Percentiles rank a stretch among this genome's conserved stretches.
Evolutionary conservation across 495 filamentous ascomycete genomes (phyloP).

Genomic region (Melanomma pulvis-pyrius): DNA sequence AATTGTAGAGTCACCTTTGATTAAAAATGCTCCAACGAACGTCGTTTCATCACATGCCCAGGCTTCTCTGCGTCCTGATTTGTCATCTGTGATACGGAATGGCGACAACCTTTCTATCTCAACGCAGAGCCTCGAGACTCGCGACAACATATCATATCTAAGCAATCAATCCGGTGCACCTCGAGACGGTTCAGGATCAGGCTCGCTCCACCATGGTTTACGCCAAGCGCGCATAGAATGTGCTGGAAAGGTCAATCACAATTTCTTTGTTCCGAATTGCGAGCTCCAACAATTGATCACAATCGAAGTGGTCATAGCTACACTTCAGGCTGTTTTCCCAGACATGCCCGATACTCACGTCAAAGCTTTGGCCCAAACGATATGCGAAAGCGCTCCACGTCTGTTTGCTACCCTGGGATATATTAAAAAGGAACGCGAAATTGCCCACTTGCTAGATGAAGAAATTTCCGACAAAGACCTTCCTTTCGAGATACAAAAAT

Average conservation of each 20-base stretch:
- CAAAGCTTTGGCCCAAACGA: background rate
- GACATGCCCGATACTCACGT: background rate
- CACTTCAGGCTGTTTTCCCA: background rate
- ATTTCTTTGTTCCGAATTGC: conserved; percentile 16
- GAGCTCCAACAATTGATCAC: conserved; percentile 3
- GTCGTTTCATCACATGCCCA: background rate
- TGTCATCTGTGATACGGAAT: background rate
- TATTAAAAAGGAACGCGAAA: conserved; percentile 10
- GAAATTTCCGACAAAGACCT: background rate
- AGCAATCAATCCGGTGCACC: background rate
- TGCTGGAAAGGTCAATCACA: background rate
- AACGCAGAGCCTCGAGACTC: background rate
- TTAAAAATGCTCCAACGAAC: background rate
- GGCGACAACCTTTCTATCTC: background rate
- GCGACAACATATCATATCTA: conserved; percentile 1
- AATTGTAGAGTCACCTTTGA: background rate
- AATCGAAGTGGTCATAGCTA: conserved; percentile 3
- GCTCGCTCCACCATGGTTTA: background rate
- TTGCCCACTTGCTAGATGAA: background rate
- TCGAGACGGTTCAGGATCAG: background rate
- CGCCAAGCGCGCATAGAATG: background rate
- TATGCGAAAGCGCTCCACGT: conserved; percentile 2
- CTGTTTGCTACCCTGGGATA: conserved; percentile 26
- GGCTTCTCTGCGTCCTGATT: background rate
- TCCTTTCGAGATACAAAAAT: background rate